phyloP scores from a whole-genome alignment of 495 filamentous ascomycete species.

The Aspergillus saccharolyticus region DNA sequence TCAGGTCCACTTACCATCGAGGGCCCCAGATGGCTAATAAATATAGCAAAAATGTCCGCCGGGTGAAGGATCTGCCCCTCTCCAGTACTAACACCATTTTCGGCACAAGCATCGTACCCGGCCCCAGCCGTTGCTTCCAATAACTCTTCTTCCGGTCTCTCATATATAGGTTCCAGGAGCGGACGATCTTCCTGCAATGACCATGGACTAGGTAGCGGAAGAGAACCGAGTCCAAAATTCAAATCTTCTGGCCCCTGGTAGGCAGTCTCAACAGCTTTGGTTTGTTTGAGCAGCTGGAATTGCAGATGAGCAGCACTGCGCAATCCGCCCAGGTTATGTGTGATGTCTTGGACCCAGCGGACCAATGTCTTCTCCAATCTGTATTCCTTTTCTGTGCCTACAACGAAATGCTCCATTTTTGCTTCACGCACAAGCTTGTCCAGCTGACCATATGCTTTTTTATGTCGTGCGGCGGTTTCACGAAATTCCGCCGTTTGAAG shows the following conservation, averaged over 20 bases:
- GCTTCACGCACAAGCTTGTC: conserved; percentile 80
- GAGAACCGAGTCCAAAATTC: conserved; percentile 9
- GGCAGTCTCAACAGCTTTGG: conserved; percentile 25
- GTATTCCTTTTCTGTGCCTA: conserved; percentile 80
- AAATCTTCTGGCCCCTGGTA: conserved; percentile 13
- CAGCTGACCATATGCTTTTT: conserved; percentile 63
- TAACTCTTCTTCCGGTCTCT: conserved; percentile 58
- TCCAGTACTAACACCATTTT: conserved; percentile 12
- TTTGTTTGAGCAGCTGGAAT: conserved; percentile 72
- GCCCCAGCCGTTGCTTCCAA: conserved; percentile 32
- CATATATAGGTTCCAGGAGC: conserved; percentile 59
- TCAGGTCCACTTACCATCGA: conserved; percentile 60
- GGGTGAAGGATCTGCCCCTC: conserved; percentile 41
- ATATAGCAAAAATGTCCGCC: conserved; percentile 78
- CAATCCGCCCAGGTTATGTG: conserved; percentile 87
- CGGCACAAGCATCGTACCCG: conserved; percentile 12
- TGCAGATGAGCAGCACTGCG: conserved; percentile 86
- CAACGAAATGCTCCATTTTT: conserved; percentile 82
- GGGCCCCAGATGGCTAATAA: conserved; percentile 82
- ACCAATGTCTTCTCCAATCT: conserved; percentile 72
- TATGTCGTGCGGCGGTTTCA: conserved; percentile 62
- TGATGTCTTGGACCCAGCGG: conserved; percentile 77
- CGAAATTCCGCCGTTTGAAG: conserved; percentile 57
- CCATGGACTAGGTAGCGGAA: conserved; percentile 27
- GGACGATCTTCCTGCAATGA: conserved; percentile 36